Evolutionary conservation across 768 basidiomycete genomes (phyloP).

Genomic region (Tylopilus sp.): DNA sequence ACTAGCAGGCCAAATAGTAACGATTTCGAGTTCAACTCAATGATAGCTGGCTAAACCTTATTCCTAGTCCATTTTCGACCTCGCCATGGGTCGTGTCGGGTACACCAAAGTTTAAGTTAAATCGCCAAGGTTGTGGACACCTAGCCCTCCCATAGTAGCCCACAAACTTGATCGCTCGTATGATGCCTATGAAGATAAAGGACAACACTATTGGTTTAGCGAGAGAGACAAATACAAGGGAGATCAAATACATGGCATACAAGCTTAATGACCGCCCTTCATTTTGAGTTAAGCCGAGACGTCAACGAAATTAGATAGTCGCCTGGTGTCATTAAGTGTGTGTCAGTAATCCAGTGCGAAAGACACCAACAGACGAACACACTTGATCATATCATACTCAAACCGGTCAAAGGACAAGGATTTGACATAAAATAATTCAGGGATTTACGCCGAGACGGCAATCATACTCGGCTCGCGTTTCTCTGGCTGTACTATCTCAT

Average conservation of each 20-base stretch:
- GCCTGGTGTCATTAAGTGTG: not conserved
- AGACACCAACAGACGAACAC: not conserved
- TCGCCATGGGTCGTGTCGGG: too few species aligned
- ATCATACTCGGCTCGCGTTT: conserved; percentile 22
- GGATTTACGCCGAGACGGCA: conserved; percentile 16
- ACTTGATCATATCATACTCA: conserved; percentile 1
- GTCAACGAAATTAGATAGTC: not conserved
- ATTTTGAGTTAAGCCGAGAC: not conserved
- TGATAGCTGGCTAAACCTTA: too few species aligned
- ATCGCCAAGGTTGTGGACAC: too few species aligned
- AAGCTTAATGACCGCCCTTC: not conserved
- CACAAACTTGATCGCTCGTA: too few species aligned
- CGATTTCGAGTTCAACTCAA: too few species aligned
- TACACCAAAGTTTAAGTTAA: too few species aligned
- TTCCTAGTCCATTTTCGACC: too few species aligned
- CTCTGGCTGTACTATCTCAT: conserved; percentile 30
- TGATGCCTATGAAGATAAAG: too few species aligned
- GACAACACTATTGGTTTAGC: not conserved
- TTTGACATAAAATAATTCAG: not conserved
- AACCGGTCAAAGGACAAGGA: not conserved
- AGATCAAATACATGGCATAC: not conserved
- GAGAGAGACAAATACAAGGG: not conserved
- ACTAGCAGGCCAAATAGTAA: too few species aligned
- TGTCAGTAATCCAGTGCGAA: not conserved
- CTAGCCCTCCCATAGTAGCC: too few species aligned